Evolutionary conservation across 1,284 basidiomycete genomes (phyloP), one percentile per base, ranked within the genome.

Genomic region (Spongiforma sp.): DNA sequence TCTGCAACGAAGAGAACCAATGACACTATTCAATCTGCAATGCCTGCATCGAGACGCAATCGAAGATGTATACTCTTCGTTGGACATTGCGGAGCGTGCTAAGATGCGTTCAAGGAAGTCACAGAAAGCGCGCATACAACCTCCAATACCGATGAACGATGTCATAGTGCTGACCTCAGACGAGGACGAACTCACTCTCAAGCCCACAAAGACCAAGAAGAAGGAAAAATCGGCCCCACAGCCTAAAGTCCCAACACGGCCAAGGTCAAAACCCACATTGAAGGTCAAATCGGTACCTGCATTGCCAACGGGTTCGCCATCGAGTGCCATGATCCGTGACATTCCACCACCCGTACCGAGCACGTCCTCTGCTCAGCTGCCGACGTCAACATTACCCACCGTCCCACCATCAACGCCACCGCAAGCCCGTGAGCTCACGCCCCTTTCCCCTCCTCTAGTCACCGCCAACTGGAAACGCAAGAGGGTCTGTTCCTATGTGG

Each of bases 81-180:
- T 73, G 30, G 80, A 71, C 61, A 82, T 85, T 34, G 82, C 83
- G 6, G 83, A 84, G 43, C 79, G 83, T 15, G 79, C 83, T 39
- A 84, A 84, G 68, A 72, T 80, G 65, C 81, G 83, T 14, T 73
- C 80, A 14, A 75, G 81, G 33, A 76, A 68, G 56, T 57, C 77
- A 1, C 67, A 68, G 54, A 26, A 54, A 33, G 36, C 59, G 9
- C 17, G 63, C 14, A 39, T 37, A 61, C 58, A 58, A 1, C 34
- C 57, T 33, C 57, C 46, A 14, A 34, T 54, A 26, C 60, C 60
- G 26, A 60, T 37, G 30, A 59, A 63, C 19, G 76, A 78, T 21
- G 65, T 77, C 5, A 79, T 77, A 12, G 75, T 79, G 59, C 60
- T 77, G 41, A 77, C 77, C 7, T 70, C 73, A 19, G 77, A 79